Evolutionary conservation across 2,329 filamentous ascomycete species (phyloP).

Genomic region (Diaporthe sp.): DNA sequence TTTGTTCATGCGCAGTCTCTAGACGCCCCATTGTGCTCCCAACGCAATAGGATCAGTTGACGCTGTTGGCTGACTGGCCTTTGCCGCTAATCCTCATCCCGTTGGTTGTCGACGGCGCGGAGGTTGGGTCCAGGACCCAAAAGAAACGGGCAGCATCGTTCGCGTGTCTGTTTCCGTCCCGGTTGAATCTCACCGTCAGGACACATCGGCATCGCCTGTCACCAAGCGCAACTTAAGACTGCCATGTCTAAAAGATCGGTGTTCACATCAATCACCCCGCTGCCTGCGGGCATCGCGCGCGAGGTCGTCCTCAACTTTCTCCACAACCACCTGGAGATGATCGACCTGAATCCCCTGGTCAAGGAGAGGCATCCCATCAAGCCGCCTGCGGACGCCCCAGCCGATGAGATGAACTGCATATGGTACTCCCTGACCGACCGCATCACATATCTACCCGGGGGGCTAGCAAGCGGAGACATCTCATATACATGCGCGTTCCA

Average conservation of each 20-base stretch:
- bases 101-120: slow-evolving; percentile 16
- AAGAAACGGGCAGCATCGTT: background rate
- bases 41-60: slow-evolving; percentile 5
- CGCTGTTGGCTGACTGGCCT: slow-evolving; percentile 11
- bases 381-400: slow-evolving; percentile 74
- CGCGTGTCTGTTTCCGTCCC: background rate
- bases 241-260: slow-evolving; percentile 77
- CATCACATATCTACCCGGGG: slow-evolving; percentile 81
- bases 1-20: background rate
- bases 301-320: slow-evolving; percentile 81
- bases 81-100: slow-evolving; percentile 13
- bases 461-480: slow-evolving; percentile 74
- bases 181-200: background rate
- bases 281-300: slow-evolving; percentile 77
- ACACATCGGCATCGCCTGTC: background rate
- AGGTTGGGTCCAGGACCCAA: background rate
- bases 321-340: slow-evolving; percentile 85
- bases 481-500: slow-evolving; percentile 87
- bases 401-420: slow-evolving; percentile 78
- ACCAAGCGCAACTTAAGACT: background rate
- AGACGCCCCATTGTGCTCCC: background rate
- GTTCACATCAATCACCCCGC: slow-evolving; percentile 84
- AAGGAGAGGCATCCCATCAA: slow-evolving; percentile 78
- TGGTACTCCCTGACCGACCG: slow-evolving; percentile 89
- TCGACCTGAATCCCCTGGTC: slow-evolving; percentile 88